These are phyloP conservation scores for Candida xyloterini DNA, from an alignment of 805 yeast species.

Conservation along the genomic window DNA sequence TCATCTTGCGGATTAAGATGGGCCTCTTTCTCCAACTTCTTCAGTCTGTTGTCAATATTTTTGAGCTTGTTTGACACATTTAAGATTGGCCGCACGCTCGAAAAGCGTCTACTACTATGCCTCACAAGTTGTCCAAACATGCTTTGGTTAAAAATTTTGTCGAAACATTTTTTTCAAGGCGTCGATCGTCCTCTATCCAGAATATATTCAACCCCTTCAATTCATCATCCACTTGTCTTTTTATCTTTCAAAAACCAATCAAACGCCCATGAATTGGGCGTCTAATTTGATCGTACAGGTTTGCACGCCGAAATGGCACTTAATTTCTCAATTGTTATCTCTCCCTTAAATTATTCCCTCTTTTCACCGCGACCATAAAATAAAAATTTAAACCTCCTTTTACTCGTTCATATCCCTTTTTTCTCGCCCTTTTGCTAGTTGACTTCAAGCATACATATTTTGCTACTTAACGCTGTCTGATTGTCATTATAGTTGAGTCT, in stretches of 20 bases:
- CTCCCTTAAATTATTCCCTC: not conserved
- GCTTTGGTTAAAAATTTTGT: constrained; percentile 8
- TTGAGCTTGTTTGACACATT: constrained; percentile 10
- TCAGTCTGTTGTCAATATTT: constrained; percentile 15
- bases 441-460: not conserved
- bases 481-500: too few species aligned
- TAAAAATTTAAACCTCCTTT: constrained; percentile 11
- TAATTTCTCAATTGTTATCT: not conserved
- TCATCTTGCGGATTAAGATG: constrained; percentile 19
- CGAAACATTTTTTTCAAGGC: constrained; percentile 6
- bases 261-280: too few species aligned
- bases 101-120: constrained; percentile 9
- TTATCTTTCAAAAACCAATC: too few species aligned
- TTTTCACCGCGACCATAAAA: constrained; percentile 7
- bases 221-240: too few species aligned
- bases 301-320: too few species aligned
- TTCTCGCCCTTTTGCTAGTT: constrained; percentile 7
- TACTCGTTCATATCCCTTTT: constrained; percentile 10
- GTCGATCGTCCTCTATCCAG: constrained; percentile 7
- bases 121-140: constrained; percentile 12
- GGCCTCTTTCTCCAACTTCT: constrained; percentile 13
- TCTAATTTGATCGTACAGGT: too few species aligned
- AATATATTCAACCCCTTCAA: too few species aligned
- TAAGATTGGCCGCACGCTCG: constrained; percentile 5
- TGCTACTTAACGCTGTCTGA: too few species aligned